phyloP scores from a whole-genome alignment of 2,329 filamentous ascomycete genomes.

The Pyrenophora graminea region DNA sequence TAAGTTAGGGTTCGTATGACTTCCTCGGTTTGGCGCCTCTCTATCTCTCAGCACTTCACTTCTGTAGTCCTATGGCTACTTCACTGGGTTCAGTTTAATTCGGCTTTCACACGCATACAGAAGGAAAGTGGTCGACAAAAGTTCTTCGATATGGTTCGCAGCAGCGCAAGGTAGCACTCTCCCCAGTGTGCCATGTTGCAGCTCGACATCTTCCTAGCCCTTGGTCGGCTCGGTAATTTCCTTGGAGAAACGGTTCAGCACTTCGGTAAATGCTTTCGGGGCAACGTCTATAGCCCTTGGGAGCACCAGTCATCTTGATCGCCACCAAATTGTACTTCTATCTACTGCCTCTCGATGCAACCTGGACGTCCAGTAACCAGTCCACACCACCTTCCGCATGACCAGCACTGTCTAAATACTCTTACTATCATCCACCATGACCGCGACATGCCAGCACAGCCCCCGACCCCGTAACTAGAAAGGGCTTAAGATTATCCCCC shows the following conservation, averaged over 20 bases:
- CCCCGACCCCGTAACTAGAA: slow-evolving; percentile 28
- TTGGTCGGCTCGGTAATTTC: slow-evolving; percentile 48
- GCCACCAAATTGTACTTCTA: slow-evolving; percentile 52
- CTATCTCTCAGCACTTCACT: slow-evolving; percentile 33
- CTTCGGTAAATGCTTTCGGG: slow-evolving; percentile 45
- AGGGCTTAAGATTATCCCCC: slow-evolving; percentile 30
- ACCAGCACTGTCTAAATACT: slow-evolving; percentile 43
- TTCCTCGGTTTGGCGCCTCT: slow-evolving; percentile 33
- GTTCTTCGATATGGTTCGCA: slow-evolving; percentile 45
- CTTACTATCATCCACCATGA: slow-evolving; percentile 40
- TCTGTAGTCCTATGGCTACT: slow-evolving; percentile 45
- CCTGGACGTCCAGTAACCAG: slow-evolving; percentile 45
- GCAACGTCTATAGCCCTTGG: slow-evolving; percentile 41
- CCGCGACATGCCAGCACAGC: slow-evolving; percentile 36
- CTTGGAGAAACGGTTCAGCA: slow-evolving; percentile 48
- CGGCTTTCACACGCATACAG: slow-evolving; percentile 39
- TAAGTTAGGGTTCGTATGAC: slow-evolving; percentile 36
- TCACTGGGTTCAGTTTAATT: slow-evolving; percentile 45
- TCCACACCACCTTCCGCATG: slow-evolving; percentile 43
- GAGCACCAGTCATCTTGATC: slow-evolving; percentile 46
- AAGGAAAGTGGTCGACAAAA: slow-evolving; percentile 48
- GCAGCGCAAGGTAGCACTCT: slow-evolving; percentile 41
- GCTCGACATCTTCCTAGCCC: slow-evolving; percentile 41
- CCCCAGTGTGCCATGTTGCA: slow-evolving; percentile 40
- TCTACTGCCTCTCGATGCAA: slow-evolving; percentile 45